These are phyloP conservation scores for Cladorrhinum samala DNA, from an alignment of 495 filamentous ascomycete genomes.

Conservation along the genomic window DNA sequence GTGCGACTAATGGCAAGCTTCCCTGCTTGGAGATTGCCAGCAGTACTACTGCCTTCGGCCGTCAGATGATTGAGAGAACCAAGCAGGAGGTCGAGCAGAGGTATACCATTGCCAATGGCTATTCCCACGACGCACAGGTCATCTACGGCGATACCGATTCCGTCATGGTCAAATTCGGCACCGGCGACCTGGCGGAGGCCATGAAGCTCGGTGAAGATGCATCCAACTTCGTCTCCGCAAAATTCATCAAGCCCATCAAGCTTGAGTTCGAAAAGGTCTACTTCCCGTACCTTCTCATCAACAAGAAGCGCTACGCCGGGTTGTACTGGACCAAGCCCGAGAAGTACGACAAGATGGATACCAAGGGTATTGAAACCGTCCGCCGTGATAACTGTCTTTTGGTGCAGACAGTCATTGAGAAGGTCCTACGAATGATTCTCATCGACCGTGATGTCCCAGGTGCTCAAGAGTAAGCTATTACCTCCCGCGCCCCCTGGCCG, in stretches of 20 bases:
- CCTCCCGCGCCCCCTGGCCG: neutral
- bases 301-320: constrained; percentile 98
- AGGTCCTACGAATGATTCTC: constrained; percentile 87
- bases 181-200: constrained; percentile 69
- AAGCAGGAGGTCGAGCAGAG: constrained; percentile 84
- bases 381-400: constrained; percentile 92
- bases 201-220: constrained; percentile 96
- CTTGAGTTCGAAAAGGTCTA: constrained; percentile 99
- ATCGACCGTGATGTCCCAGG: constrained; percentile 85
- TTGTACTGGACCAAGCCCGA: constrained; percentile 92
- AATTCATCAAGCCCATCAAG: constrained; percentile 95
- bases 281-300: constrained; percentile 96
- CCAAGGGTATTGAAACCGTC: constrained; percentile 98
- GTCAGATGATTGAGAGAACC: constrained; percentile 97
- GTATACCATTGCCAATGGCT: constrained; percentile 91
- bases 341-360: constrained; percentile 99
- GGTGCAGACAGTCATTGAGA: constrained; percentile 96
- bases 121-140: constrained; percentile 87
- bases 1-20: constrained; percentile 90
- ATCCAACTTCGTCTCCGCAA: constrained; percentile 75
- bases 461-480: constrained; percentile 75
- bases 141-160: constrained; percentile 99
- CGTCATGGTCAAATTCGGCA: constrained; percentile 99
- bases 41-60: constrained; percentile 90
- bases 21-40: constrained; percentile 93